These are phyloP conservation scores for Boehmeria nivea DNA, from an alignment of 306 rosid species.

Conservation along the genomic window DNA sequence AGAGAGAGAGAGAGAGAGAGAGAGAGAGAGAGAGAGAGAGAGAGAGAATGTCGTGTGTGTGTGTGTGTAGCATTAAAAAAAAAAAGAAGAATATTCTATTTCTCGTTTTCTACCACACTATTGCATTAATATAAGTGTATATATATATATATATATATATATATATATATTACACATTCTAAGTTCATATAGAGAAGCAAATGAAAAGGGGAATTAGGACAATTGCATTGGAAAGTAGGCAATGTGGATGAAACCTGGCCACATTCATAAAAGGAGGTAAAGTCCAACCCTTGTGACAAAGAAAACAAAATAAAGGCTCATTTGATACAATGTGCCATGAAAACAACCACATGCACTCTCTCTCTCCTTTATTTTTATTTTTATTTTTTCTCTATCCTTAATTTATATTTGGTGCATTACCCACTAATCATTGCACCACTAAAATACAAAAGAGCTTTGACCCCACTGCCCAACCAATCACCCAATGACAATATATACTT, in stretches of 20 bases:
- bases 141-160: too few relatives aligned
- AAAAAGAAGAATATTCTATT: too few relatives aligned
- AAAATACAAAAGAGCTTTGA: slow-evolving; percentile 49
- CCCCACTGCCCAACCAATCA: slow-evolving; percentile 50
- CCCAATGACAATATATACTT: slow-evolving; percentile 31
- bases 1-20: too few relatives aligned
- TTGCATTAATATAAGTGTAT: too few relatives aligned
- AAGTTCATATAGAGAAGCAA: too few relatives aligned
- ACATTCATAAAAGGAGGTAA: slow-evolving; percentile 22
- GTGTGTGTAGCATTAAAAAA: too few relatives aligned
- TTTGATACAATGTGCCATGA: slow-evolving; percentile 46
- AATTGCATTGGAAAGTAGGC: slow-evolving; percentile 22
- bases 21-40: too few relatives aligned
- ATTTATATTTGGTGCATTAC: slow-evolving; percentile 54
- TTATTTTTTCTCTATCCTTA: slow-evolving; percentile 7
- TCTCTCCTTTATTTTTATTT: slow-evolving; percentile 29
- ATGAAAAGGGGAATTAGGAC: background rate
- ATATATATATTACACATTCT: too few relatives aligned
- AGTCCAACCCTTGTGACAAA: slow-evolving; percentile 20
- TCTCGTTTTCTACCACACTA: too few relatives aligned
- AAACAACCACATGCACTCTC: slow-evolving; percentile 54
- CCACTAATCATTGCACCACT: slow-evolving; percentile 65
- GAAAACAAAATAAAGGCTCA: slow-evolving; percentile 27
- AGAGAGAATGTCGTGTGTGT: too few relatives aligned
- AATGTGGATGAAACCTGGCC: slow-evolving; percentile 61